These are phyloP conservation scores for Striga asiatica DNA, from an alignment of 257 asterid genomes.

Conservation along the genomic window DNA sequence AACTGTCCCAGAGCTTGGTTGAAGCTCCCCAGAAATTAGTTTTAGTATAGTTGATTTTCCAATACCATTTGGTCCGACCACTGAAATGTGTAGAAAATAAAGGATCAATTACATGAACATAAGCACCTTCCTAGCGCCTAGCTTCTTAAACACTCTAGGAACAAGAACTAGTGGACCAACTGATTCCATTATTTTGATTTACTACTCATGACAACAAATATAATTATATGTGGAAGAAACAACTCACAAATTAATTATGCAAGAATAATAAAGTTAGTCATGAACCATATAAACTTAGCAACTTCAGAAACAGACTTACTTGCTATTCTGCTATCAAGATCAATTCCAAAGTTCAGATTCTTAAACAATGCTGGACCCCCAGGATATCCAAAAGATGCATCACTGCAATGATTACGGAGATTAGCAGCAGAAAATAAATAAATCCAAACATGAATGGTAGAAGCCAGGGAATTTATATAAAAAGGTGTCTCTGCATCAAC, in stretches of 20 bases:
- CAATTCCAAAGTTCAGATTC: slow-evolving; percentile 95
- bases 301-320: slow-evolving; percentile 48
- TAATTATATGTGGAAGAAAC: not conserved
- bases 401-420: slow-evolving; percentile 50
- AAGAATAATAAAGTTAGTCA: slow-evolving; percentile 10
- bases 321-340: slow-evolving; percentile 90
- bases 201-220: not conserved
- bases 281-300: not conserved
- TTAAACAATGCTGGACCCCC: slow-evolving; percentile 80
- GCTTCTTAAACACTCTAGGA: not conserved
- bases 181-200: slow-evolving; percentile 6
- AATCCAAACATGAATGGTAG: not conserved
- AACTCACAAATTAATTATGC: slow-evolving; percentile 4
- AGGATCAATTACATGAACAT: not conserved
- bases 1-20: slow-evolving; percentile 94
- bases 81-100: slow-evolving; percentile 32
- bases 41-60: slow-evolving; percentile 95
- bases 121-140: not conserved
- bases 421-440: not conserved
- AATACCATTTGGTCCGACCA: slow-evolving; percentile 99
- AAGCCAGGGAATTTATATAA: not conserved
- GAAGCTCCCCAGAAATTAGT: slow-evolving; percentile 92
- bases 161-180: slow-evolving; percentile 10
- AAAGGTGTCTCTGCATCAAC: not conserved
- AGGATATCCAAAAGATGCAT: slow-evolving; percentile 97